A percentile compares a stretch with the other conserved stretches of the same genome.
Evolutionary conservation across 192 early-diverging fungal species (phyloP).

Genomic region (Chytriomyces sp.): DNA sequence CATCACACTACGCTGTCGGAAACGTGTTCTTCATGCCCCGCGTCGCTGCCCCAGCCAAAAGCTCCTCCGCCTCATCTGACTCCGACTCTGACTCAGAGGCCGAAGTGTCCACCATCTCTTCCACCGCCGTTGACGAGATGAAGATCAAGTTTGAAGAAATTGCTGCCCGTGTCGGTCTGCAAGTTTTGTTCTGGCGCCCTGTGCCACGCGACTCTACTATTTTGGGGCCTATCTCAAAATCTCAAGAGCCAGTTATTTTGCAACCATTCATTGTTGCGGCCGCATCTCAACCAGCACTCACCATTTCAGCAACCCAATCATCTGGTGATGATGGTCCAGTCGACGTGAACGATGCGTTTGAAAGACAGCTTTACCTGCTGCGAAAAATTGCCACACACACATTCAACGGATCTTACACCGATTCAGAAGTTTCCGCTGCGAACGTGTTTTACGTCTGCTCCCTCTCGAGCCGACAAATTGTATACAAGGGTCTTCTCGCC

Average conservation of each 20-base stretch:
- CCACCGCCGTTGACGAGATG: slow-evolving; percentile 23
- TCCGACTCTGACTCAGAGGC: slow-evolving; percentile 67
- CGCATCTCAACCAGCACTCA: slow-evolving; percentile 48
- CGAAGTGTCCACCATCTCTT: slow-evolving; percentile 46
- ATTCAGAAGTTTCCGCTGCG: slow-evolving; percentile 64
- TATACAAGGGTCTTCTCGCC: slow-evolving; percentile 97
- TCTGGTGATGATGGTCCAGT: slow-evolving; percentile 21
- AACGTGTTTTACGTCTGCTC: slow-evolving; percentile 99
- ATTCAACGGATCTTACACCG: slow-evolving; percentile 18
- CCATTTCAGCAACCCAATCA: not conserved
- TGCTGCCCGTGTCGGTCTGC: slow-evolving; percentile 74
- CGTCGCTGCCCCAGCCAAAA: slow-evolving; percentile 51
- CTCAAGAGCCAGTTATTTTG: slow-evolving; percentile 88
- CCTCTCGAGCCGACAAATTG: slow-evolving; percentile 87
- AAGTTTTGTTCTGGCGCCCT: slow-evolving; percentile 84
- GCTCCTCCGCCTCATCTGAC: slow-evolving; percentile 64
- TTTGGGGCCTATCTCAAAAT: slow-evolving; percentile 85
- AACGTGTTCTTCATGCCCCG: slow-evolving; percentile 89
- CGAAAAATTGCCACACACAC: slow-evolving; percentile 89
- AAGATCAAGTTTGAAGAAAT: slow-evolving; percentile 58
- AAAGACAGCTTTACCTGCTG: slow-evolving; percentile 86
- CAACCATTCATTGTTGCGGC: slow-evolving; percentile 81
- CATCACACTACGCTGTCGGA: slow-evolving; percentile 94
- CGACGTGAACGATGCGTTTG: slow-evolving; percentile 58
- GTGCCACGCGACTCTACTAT: slow-evolving; percentile 87